Base-by-base conservation (phyloP, 2,329 filamentous ascomycete genomes). In the Paraphaeosphaeria sporulosa region DNA sequence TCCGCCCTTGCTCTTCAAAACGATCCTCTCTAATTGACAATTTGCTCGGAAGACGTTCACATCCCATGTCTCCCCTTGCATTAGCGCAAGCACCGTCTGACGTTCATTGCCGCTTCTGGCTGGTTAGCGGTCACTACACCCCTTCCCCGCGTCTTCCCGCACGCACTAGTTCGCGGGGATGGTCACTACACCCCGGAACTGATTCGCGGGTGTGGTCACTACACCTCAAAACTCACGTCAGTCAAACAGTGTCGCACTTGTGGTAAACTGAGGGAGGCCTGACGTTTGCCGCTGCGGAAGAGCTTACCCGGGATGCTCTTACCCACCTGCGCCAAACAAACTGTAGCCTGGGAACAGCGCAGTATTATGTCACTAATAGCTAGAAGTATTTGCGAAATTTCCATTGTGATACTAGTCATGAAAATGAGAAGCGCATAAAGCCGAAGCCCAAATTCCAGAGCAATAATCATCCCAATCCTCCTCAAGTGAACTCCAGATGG, bases 131-230 rank as follows among this genome's bases (percentile, higher is more conserved):
- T 44, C 42, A 13, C 19, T 44, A 23, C 42, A 44, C 42, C 43
- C 7, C 27, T 23, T 49, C 62, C 46, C 56, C 55, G 61, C 54
- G 30, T 40, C 19, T 47, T 64, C 44, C 55, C 54, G 62, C 58
- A 59, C 60, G 60, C 63, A 34, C 32, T 54, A 46, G 34, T 54
- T 23, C 13, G 44, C 60, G 46, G 46, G 55, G 57, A 57, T 49
- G 59, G 59, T 64, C 66, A 65, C 62, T 63, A 60, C 59, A 64
- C 60, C 62, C 60, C 55, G 51, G 52, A 61, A 51, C 43, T 21
- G 32, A 53, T 46, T 55, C 56, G 32, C 60, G 38, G 30, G 13
- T 21, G 21, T 9, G 40, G 40, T 43, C 40, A 43, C n/a, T 44
- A 44, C 19, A 44, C 19, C n/a, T 23, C 12, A 3, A 23, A 12